Base-by-base conservation (phyloP, 495 filamentous ascomycete genomes). In the Penicillium steckii region DNA sequence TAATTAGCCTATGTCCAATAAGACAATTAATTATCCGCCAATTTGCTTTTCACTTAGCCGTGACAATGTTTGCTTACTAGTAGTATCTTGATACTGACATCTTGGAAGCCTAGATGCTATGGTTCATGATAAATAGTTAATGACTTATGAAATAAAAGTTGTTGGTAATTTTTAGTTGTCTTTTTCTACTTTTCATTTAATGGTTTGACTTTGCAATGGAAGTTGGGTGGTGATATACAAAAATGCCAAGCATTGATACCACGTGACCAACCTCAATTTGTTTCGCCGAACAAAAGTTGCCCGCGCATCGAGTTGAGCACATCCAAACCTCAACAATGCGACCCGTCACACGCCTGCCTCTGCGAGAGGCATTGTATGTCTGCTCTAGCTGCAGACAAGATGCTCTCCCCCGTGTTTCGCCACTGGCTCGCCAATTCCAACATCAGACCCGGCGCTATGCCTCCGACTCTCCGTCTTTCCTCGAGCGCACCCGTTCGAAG, bases 401-500 rank as follows among this genome's bases (percentile, higher is more conserved):
- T 59, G 60, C 59, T 19, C 56, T 63, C 22, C 69, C 77, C 19
- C 75, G 71, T 27, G 48, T 35, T 19, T 73, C 74, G 7, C 65
- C 72, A 21, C 54, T 72, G 18, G 52, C 70, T 53, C 64, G 65
- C 52, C 72, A 73, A 68, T 64, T 67, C 67, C 38, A 41, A 41
- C 38, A 22, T 8, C 38, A 41, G 21, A 41, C 38, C 19, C 70
- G 72, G 58, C 70, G 61, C 57, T 55, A 74, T 61, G 70, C 72
- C 44, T 61, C 61, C 33, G 72, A 70, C 52, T 57, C 57, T 40
- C 61, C 64, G 37, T 62, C 74, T 45, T 57, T 80, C 44, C 74
- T 77, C 44, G 78, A 83, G 26, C 69, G 71, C 25, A 62, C 83
- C 45, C 76, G 79, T 32, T 64, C 68, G 47, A 76, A 71, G 63